Base-by-base conservation (phyloP, 1,284 basidiomycete species). In the Termitomyces sp. region DNA sequence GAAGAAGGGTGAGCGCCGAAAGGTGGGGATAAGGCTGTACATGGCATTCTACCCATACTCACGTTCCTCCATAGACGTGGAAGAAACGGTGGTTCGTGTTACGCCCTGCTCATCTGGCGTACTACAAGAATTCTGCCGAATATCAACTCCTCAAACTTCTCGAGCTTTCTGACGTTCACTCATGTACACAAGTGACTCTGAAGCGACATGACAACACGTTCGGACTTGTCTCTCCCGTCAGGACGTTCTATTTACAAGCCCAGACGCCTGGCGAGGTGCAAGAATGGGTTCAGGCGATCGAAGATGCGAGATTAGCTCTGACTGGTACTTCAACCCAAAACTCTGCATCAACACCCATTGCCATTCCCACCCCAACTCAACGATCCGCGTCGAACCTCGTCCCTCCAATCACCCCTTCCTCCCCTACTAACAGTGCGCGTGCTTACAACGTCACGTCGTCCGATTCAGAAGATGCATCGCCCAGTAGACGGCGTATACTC, bases 71-170 rank as follows among this genome's bases (percentile, higher is more conserved):
- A 44, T 48, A 97, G 92, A 93, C 88, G 1, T 99, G 96, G 96
- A 98, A 98, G 79, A 95, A 95, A 75, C 83, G 96, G 36, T 99
- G 96, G 96, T 99, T 98, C 64, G 97, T 99, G 0, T 75, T 99
- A 56, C 83, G 96, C 13, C 84, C 92, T 0, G 90, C 90, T 15
- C 92, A 95, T 69, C 75, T 99, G 48, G 94, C 94, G 12, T 98
- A 97, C 74, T 99, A 99, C 84, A 98, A 98, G 78, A 94, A 86
- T 55, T 88, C 92, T 49, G 84, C 86, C 61, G 94, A 98, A 71
- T 98, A 98, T 74, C 83, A 94, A 69, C 82, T 98, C 5, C 86
- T 95, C 30, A 87, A 91, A 19, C 84, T 98, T 15, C 84, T 99
- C 57, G 92, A 96, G 64, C 81, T 98, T 26, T 78, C 81, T 31